Base-by-base conservation (phyloP, 495 filamentous ascomycete genomes). In the Penicillium crystallinum region DNA sequence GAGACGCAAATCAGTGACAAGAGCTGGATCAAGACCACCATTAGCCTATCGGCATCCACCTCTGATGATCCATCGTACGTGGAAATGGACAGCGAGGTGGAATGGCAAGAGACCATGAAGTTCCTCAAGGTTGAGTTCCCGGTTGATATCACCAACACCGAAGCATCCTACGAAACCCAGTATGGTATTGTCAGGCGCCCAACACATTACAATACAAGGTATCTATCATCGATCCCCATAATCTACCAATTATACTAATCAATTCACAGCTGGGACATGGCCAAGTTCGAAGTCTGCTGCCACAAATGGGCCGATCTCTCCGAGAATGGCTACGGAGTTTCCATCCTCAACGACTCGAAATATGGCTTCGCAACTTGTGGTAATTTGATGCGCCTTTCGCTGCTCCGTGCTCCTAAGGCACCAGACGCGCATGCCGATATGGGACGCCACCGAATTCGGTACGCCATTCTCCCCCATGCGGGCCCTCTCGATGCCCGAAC, bases 111-210 rank as follows among this genome's bases (percentile, higher is more conserved):
- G 68, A 88, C 77, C 1, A 96, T 91, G 89, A 96, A 95, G 65
- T 96, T 97, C 80, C 81, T 98, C 59, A 98, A 98, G 76, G 92
- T 97, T 46, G 93, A 98, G 68, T 97, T 98, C 71, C 93, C 93
- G 0, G 91, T 96, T 34, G 89, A 96, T 68, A 77, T 98, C 46
- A 78, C 82, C 53, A 95, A 92, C 65, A 96, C 89, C 0, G 90
- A 96, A 67, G 92, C 92, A 10, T 89, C 84, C n/a, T 97, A 97
- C 62, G 93, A 97, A 64, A 95, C 91, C 22, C 89, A 95, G 63
- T 98, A 89, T 59, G 95, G 93, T 56, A 81, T 96, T 49, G 80
- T 95, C 54, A 78, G 79, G 54, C 83, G 93, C 35, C 91, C 93
- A 8, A 98, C 93, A 0, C 93, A 96, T 73, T 96, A 93, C 75